Conservation (phyloP, 1,284 basidiomycete species). For the Apiotrichum gracile region DNA sequence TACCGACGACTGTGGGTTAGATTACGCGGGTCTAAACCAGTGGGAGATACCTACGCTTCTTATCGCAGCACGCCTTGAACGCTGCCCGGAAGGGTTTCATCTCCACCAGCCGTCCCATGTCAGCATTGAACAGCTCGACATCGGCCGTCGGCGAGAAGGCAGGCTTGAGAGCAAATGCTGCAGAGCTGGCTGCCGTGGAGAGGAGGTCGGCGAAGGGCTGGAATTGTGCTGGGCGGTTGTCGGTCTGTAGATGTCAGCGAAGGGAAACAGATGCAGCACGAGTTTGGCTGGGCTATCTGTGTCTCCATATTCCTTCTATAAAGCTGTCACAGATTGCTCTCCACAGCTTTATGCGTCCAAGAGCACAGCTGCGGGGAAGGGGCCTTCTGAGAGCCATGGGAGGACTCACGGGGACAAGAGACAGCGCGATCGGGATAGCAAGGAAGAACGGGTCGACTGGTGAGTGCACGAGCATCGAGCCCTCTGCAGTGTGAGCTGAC, state of each 20-base stretch:
- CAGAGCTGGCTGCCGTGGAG: slow-evolving; percentile 16
- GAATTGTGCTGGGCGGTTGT: slow-evolving; percentile 19
- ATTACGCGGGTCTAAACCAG: not conserved
- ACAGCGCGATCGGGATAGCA: slow-evolving; percentile 32
- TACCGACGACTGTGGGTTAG: slow-evolving; percentile 16
- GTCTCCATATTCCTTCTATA: no score
- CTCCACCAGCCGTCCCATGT: slow-evolving; percentile 24
- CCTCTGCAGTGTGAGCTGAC: slow-evolving; percentile 20
- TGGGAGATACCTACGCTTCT: slow-evolving; percentile 25
- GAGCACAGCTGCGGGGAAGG: no score
- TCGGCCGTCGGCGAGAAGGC: slow-evolving; percentile 24
- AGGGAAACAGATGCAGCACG: not conserved
- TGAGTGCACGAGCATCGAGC: slow-evolving; percentile 33
- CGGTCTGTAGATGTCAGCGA: not conserved
- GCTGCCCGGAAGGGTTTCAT: slow-evolving; percentile 24
- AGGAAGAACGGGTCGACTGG: slow-evolving; percentile 41
- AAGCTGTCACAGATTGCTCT: no score
- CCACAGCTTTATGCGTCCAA: no score
- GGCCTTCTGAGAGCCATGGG: no score
- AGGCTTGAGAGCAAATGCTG: slow-evolving; percentile 19
- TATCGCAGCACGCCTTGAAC: slow-evolving; percentile 38
- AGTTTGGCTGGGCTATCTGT: no score
- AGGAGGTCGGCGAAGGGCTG: slow-evolving; percentile 39
- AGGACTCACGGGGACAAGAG: slow-evolving; percentile 26
- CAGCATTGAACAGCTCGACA: slow-evolving; percentile 22